Percentiles rank a stretch among this genome's conserved stretches.
Conservation (phyloP, 2,329 filamentous ascomycete species). For the Colletotrichum sp. region DNA sequence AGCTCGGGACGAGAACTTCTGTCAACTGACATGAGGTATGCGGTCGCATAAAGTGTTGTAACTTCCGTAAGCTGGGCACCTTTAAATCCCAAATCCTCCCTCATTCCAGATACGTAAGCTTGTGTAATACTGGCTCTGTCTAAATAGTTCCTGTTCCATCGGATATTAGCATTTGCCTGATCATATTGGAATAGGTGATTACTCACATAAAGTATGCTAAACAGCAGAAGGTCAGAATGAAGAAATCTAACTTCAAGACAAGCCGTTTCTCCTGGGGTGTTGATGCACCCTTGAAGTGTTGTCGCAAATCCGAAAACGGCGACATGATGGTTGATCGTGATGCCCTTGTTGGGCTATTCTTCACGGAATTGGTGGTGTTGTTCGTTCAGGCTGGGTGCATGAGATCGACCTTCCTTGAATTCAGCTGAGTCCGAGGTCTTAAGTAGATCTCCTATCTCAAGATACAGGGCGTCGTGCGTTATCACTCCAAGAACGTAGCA, state of each 20-base stretch:
- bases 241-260: neutral
- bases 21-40: neutral
- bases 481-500: neutral
- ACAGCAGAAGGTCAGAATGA: constrained; percentile 1
- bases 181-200: neutral
- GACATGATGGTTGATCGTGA: neutral
- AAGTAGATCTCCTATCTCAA: neutral
- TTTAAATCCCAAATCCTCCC: neutral
- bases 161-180: neutral
- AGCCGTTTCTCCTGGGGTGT: neutral
- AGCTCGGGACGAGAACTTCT: no score
- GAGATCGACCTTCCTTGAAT: neutral
- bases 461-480: neutral
- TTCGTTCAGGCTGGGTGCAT: neutral
- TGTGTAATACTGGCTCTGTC: neutral
- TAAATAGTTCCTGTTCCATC: neutral
- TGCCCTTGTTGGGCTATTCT: neutral
- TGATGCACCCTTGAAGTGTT: neutral
- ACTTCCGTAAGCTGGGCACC: neutral
- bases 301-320: neutral
- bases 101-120: constrained; percentile 1
- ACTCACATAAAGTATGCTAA: neutral
- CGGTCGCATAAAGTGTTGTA: neutral
- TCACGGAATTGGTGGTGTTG: neutral
- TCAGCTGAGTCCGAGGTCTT: neutral